Evolutionary conservation across 2,329 filamentous ascomycete genomes (phyloP).

Genomic region (Exutisphaerella laricina): DNA sequence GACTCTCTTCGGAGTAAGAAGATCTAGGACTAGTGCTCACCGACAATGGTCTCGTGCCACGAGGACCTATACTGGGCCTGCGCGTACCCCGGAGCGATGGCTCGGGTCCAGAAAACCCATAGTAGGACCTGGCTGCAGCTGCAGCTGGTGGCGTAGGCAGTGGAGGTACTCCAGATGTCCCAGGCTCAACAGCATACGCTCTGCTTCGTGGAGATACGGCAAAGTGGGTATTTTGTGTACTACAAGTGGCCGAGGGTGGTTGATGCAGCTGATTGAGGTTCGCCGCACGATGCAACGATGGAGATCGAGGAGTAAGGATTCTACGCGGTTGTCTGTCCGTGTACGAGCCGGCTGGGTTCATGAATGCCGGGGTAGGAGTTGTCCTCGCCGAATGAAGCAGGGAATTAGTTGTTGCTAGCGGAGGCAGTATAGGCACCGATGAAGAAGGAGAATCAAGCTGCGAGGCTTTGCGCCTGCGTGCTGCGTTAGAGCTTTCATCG

Average conservation of each 20-base stretch:
- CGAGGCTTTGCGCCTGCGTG: constrained; percentile 38
- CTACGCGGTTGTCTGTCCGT: constrained; percentile 34
- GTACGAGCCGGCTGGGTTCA: constrained; percentile 9
- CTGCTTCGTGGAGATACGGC: constrained; percentile 38
- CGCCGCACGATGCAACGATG: constrained; percentile 45
- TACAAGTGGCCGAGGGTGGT: constrained; percentile 41
- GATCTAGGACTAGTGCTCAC: constrained; percentile 44
- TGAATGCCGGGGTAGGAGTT: constrained; percentile 23
- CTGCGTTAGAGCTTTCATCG: constrained; percentile 32
- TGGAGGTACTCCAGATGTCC: constrained; percentile 41
- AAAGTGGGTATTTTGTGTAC: constrained; percentile 47
- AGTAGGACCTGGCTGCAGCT: constrained; percentile 31
- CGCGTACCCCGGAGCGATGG: constrained; percentile 37
- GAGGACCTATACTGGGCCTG: constrained; percentile 31
- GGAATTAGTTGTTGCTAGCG: constrained; percentile 18
- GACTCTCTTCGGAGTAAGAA: constrained; percentile 45
- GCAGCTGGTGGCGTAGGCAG: constrained; percentile 44
- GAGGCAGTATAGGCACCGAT: constrained; percentile 33
- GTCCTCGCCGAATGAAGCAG: constrained; percentile 8
- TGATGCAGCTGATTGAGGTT: constrained; percentile 45
- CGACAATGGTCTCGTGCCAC: constrained; percentile 22
- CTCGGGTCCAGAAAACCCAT: constrained; percentile 33
- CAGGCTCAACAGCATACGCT: constrained; percentile 41
- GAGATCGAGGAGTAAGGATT: constrained; percentile 56
- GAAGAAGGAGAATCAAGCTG: constrained; percentile 41